Percentiles rank a stretch among this genome's conserved stretches.
Conservation (phyloP, 192 early-diverging fungal species). For the Linnemannia zychae region DNA sequence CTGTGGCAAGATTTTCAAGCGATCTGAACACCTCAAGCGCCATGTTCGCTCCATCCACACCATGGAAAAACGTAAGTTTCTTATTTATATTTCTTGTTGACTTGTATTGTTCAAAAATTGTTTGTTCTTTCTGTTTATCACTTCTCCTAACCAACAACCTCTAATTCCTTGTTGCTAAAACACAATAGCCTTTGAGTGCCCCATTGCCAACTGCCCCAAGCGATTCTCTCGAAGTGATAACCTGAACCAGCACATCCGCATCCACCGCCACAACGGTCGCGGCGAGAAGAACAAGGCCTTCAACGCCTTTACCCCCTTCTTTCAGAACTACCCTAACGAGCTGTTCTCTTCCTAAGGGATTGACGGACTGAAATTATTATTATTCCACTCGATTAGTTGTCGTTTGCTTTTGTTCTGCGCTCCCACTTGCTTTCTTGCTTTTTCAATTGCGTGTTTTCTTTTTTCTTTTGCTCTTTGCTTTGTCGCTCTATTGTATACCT, state of each 20-base stretch:
- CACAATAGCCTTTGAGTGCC: slow-evolving; percentile 64
- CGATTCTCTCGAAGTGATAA: slow-evolving; percentile 71
- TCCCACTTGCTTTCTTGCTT: not conserved
- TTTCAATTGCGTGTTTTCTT: not conserved
- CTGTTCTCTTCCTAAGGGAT: slow-evolving; percentile 7
- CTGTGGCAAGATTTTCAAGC: slow-evolving; percentile 72
- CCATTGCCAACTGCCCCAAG: slow-evolving; percentile 67
- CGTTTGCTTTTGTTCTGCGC: not conserved
- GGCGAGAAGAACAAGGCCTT: slow-evolving; percentile 61
- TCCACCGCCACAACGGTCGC: slow-evolving; percentile 68
- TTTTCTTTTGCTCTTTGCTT: slow-evolving; percentile 5
- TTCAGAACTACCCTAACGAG: slow-evolving; percentile 55
- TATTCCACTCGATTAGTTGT: slow-evolving; percentile 2
- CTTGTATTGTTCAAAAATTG: not conserved
- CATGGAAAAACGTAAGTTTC: slow-evolving; percentile 72
- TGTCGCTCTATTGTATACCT: slow-evolving; percentile 8
- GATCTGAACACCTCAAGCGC: slow-evolving; percentile 72
- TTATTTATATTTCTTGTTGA: not conserved
- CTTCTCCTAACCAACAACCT: too few relatives aligned
- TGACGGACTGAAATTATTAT: not conserved
- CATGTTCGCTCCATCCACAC: slow-evolving; percentile 74
- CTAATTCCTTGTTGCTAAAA: not conserved
- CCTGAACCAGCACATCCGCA: slow-evolving; percentile 69
- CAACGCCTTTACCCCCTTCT: slow-evolving; percentile 56
- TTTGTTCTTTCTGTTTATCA: not conserved